These are phyloP conservation scores for Xylaria bambusicola DNA, from an alignment of 495 filamentous ascomycete genomes.

Conservation along the genomic window DNA sequence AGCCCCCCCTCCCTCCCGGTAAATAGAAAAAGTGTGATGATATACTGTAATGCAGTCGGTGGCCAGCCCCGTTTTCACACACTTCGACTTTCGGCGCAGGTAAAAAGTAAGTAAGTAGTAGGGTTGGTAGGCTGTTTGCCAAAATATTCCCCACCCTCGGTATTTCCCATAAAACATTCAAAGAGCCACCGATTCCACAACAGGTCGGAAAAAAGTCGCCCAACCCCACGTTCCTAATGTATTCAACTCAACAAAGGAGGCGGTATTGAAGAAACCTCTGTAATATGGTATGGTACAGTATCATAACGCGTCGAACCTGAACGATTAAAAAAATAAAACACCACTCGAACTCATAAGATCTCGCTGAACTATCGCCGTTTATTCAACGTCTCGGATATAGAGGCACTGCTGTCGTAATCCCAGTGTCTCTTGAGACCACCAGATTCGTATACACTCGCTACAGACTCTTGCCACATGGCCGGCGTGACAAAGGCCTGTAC, in stretches of 20 bases:
- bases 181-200: too few species aligned
- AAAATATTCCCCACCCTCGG: neutral
- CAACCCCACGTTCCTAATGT: too few species aligned
- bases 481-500: conserved; percentile 76
- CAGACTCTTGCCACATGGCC: conserved; percentile 94
- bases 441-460: conserved; percentile 80
- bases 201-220: too few species aligned
- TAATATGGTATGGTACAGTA: neutral
- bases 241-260: conserved; percentile 23
- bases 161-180: neutral
- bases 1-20: too few species aligned
- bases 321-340: too few species aligned
- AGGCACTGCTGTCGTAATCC: conserved; percentile 52
- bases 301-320: conserved; percentile 1
- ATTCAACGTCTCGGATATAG: conserved; percentile 26
- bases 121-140: too few species aligned
- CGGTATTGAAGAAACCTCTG: conserved; percentile 22
- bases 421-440: conserved; percentile 75
- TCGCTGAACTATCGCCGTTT: conserved; percentile 36
- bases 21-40: too few species aligned
- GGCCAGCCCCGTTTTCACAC: too few species aligned
- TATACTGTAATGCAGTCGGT: too few species aligned
- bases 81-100: too few species aligned
- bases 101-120: too few species aligned
- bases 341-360: too few species aligned